phyloP scores from a whole-genome alignment of 305 asterid genomes.

The Salvia sclarea region DNA sequence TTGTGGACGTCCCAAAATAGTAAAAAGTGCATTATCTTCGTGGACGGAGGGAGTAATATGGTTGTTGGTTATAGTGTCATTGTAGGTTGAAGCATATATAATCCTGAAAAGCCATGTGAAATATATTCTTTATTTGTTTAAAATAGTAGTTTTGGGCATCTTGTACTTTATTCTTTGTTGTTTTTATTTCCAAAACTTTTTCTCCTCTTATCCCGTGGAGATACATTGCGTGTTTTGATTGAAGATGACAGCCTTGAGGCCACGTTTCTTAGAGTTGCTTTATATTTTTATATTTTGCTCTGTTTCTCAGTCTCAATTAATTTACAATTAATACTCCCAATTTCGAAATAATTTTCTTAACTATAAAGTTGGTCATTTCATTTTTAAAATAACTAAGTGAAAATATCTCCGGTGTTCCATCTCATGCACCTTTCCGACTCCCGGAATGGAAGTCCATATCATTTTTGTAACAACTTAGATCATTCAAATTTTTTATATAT shows the following conservation, averaged over 20 bases:
- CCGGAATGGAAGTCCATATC: too few species aligned
- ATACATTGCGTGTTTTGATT: slow-evolving; percentile 46
- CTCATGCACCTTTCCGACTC: too few species aligned
- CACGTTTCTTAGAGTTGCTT: slow-evolving; percentile 40
- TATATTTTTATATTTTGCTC: slow-evolving; percentile 2
- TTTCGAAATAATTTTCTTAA: too few species aligned
- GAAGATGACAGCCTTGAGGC: slow-evolving; percentile 40
- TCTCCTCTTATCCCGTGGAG: slow-evolving; percentile 28
- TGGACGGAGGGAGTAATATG: too few species aligned
- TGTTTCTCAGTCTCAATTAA: neutral
- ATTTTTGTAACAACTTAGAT: too few species aligned
- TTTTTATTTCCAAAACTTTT: slow-evolving; percentile 8
- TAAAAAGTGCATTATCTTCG: too few species aligned
- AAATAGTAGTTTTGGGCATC: slow-evolving; percentile 21
- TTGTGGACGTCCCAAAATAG: too few species aligned
- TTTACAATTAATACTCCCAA: too few species aligned
- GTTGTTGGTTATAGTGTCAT: neutral
- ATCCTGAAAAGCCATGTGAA: slow-evolving; percentile 31
- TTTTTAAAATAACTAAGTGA: too few species aligned
- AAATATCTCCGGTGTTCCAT: too few species aligned
- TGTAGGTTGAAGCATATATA: slow-evolving; percentile 16
- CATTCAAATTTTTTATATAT: too few species aligned
- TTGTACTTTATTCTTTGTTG: slow-evolving; percentile 34
- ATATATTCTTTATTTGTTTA: slow-evolving; percentile 25
- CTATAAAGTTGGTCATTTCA: too few species aligned